Base-by-base conservation (phyloP, 106 monocot species). In the Acorus gramineus region DNA sequence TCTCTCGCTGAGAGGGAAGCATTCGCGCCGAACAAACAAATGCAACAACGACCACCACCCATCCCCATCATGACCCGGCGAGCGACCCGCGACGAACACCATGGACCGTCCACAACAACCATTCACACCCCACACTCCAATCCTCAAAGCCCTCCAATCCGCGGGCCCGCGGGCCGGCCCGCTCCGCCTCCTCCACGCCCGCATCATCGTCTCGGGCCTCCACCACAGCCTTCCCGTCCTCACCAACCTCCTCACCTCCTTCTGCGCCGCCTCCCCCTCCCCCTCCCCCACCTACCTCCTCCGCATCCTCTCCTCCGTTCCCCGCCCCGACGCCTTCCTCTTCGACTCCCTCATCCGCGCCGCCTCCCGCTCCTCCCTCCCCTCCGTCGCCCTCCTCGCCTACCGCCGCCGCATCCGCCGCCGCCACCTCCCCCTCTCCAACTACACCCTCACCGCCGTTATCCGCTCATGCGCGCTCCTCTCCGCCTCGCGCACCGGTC, bases 381-480 rank as follows among this genome's bases (percentile, higher is more conserved):
- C 76, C 11, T 5, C 48, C 12, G 45, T 52, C 50, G 62, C 86
- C 48, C 46, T 86, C 67, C 60, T 47, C 66, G 76, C 76, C 76
- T 86, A 82, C 68, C 61, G 43, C 28, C 28, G 28, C 55, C 73
- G 10, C 12, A 79, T 86, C 76, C 69, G 59, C 53, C 42, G 46
- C 42, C 42, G 46, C 11, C 9, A 44, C 7, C 44, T 82, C 53
- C 60, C 51, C 10, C 76, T 64, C 9, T 86, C 70, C 28, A 79
- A 66, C 52, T 82, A 73, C 76, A 65, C 82, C 66, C 79, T 86
- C 82, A 86, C 86, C 47, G 60, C 86, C 8, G 66, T 74, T 56
- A 7, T 78, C 71, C 82, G 82, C 13, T 62, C 81, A 10, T 81
- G 81, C 60, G 78, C 81, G 14, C 76, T 78, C 13, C 54, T 76